phyloP scores from a whole-genome alignment of 352 stramenopile species.

The Globisporangium lucens region DNA sequence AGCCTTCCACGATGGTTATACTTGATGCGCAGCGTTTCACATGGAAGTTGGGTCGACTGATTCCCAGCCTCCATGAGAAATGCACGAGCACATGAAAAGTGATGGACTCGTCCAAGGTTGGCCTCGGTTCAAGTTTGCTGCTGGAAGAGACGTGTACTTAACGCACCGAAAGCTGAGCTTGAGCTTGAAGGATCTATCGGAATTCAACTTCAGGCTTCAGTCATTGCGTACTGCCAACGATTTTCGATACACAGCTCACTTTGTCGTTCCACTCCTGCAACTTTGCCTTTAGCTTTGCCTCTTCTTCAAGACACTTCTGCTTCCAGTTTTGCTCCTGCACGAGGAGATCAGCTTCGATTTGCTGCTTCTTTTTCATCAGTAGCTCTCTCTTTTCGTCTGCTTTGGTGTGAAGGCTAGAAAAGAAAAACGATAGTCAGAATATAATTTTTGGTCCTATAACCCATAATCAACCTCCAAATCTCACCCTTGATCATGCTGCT shows the following conservation, averaged over 20 bases:
- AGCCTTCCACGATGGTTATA: not conserved
- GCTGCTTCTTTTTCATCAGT: not conserved
- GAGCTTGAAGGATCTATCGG: not conserved
- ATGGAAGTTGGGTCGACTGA: not conserved
- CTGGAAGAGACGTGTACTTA: not conserved
- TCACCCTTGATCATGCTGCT: not conserved
- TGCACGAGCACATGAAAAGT: not conserved
- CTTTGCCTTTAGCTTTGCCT: conserved; percentile 9
- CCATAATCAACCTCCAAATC: not conserved
- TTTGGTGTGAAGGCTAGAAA: conserved; percentile 7
- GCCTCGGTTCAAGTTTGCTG: not conserved
- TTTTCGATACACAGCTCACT: not conserved
- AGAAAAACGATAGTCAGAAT: not conserved
- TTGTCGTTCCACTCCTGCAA: conserved; percentile 11
- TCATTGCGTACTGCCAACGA: not conserved
- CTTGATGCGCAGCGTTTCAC: not conserved
- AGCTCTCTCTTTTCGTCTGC: not conserved
- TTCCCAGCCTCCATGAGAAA: not conserved
- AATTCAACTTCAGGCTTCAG: not conserved
- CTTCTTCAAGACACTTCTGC: conserved; percentile 9
- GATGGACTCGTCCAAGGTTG: not conserved
- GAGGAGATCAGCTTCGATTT: not conserved
- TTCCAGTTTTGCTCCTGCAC: not conserved
- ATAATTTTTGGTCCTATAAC: not conserved
- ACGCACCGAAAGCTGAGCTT: not conserved